Evolutionary conservation across 164 flowering plant genomes (phyloP), one percentile per base, ranked within the genome.

Genomic region (Kingdonia uniflora): DNA sequence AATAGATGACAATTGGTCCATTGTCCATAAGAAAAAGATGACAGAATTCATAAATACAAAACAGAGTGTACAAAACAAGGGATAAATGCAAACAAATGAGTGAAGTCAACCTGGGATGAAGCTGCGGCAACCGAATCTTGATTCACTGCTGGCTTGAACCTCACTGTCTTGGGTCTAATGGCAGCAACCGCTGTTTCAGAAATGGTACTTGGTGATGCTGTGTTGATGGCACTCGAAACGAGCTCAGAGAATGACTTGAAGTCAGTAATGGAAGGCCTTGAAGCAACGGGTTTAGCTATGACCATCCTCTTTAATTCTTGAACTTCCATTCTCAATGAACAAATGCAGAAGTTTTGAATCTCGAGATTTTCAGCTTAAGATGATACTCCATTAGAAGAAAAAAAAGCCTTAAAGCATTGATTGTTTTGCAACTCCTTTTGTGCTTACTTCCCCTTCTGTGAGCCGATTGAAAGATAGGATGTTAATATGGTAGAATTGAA

Each of bases 81-180:
- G n/a, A n/a, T n/a, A n/a, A 29, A 29, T 29, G 35, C 35, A 4
- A 29, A 8, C 35, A 29, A 29, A 29, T 29, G 35, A 29, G 8
- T 29, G 8, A 29, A 53, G 46, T 63, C 25, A 55, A 76, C 82
- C 80, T 70, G 75, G 19, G 77, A 64, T 55, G 77, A 65, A 60
- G 22, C 55, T 16, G 54, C 42, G 10, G 57, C 70, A 54, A 56
- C 55, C 2, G 71, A 57, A 52, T 70, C 52, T 52, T 41, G 73
- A 64, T 59, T 70, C 14, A 54, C 56, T 19, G 49, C 23, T 10
- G 95, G 77, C 65, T 75, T 81, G 57, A 81, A 61, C 71, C 95
- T 79, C 65, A 81, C 77, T 11, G 91, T 86, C 69, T 79, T 88
- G 49, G 99, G 99, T 66, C 81, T 84, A 62, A 88, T 84, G 29